Evolutionary conservation across 176 grass and related monocot species (phyloP), one percentile per base, ranked within the genome.

Genomic region (Ensete glaucum): DNA sequence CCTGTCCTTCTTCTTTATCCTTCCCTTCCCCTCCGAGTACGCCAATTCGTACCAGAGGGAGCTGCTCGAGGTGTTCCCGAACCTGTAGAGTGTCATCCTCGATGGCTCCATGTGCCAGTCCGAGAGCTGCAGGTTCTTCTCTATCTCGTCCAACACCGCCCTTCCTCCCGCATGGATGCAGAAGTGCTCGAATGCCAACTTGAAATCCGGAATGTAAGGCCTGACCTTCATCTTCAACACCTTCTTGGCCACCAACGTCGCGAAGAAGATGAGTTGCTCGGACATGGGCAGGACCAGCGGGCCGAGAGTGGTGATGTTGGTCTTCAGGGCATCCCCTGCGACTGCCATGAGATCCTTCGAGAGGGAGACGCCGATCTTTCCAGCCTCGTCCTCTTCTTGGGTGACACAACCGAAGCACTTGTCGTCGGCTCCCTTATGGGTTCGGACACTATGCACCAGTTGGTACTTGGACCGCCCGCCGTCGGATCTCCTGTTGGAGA

Each of bases 121-220:
- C 17, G 53, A 53, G 1, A 85, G 71, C 66, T 85, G 52, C 67
- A 85, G 14, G 67, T 75, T 85, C 53, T 85, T 85, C 71, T 85
- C 82, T 1, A 85, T 7, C 75, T 85, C 77, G 53, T 85, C 82
- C 62, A 85, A 71, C 21, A 85, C 82, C 34, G 53, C 77, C 52
- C 77, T 65, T 19, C 82, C 77, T 1, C 82, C 77, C 15, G 82
- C 77, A 70, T 85, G 76, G 20, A 85, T 85, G 71, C 82, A 85
- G 49, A 85, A 85, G 73, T 85, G 82, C 62, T 85, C 82, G 54
- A 85, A 85, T 67, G 83, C 83, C 10, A 80, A 22, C 60, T 85
- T 80, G 67, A 85, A 85, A 76, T 85, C 77, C 6, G 83, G 83
- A 10, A 85, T 77, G 67, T 74, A 79, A 57, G 81, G 87, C 77